Evolutionary conservation across 2,329 filamentous ascomycete species (phyloP), one percentile per base, ranked within the genome.

Genomic region (Fusarium zealandicum): DNA sequence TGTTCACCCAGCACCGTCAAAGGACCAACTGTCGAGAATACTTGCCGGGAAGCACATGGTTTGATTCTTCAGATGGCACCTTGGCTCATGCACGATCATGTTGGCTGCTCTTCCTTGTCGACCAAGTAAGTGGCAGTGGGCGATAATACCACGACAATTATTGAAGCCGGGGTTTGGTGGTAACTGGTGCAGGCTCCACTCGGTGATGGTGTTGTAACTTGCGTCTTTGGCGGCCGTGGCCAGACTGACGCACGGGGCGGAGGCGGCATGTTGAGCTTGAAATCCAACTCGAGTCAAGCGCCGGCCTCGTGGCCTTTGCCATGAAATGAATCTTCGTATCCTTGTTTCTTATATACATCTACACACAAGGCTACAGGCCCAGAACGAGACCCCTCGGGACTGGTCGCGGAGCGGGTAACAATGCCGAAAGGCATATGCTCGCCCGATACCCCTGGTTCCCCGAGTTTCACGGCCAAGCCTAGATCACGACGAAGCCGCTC

Each of bases 291-390:
- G 41, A 59, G 39, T 31, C 32, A 41, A 43, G 30, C 17, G 33
- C 28, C 20, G 31, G 18, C 44, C 44, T 40, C 27, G 25, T 41
- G 51, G 42, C 43, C 40, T 25, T 11, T 47, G 17, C 38, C 37
- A 44, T 45, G 55, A 48, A 45, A 59, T 59, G 54, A 51, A 37
- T 30, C 28, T 51, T 38, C 46, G 46, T 49, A 49, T 42, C 42
- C 25, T 16, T 17, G 18, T 33, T 39, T 20, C 38, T 17, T 33
- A 37, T 42, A 16, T 16, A 41, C 30, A 37, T n/a, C n/a, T n/a
- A n/a, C n/a, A n/a, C n/a, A n/a, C n/a, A n/a, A n/a, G n/a, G n/a
- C n/a, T n/a, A n/a, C n/a, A 46, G 28, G 33, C 35, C 37, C 20
- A 55, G 32, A 14, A 18, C 22, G 16, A 22, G 22, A 30, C 33